Percentiles rank a stretch among this genome's conserved stretches.
phyloP scores from a whole-genome alignment of 305 asterid species.

The Fraxinus angustifolia region DNA sequence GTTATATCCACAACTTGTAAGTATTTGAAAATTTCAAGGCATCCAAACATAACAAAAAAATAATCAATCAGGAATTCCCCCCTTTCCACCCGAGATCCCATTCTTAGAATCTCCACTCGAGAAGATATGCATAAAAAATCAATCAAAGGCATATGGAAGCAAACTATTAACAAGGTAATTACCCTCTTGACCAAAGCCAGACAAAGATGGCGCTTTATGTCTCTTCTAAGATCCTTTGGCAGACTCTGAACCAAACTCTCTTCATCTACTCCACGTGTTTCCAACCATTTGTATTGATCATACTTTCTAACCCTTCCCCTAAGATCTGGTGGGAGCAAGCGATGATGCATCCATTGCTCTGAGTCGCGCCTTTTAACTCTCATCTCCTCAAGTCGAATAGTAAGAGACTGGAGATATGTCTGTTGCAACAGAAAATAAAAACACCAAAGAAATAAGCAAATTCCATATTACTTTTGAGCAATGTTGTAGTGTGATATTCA shows the following conservation, averaged over 20 bases:
- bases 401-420: slow-evolving; percentile 98
- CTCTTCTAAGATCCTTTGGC: slow-evolving; percentile 97
- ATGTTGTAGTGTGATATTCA: neutral
- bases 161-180: slow-evolving; percentile 11
- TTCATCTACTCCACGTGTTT: slow-evolving; percentile 98
- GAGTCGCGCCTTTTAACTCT: slow-evolving; percentile 99
- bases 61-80: neutral
- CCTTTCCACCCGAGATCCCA: neutral
- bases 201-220: slow-evolving; percentile 99
- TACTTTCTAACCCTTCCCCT: slow-evolving; percentile 92
- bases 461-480: neutral
- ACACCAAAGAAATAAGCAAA: slow-evolving; percentile 10
- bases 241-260: slow-evolving; percentile 82
- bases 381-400: slow-evolving; percentile 99
- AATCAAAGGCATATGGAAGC: neutral
- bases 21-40: no score
- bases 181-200: slow-evolving; percentile 98
- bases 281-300: slow-evolving; percentile 99
- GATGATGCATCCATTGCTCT: slow-evolving; percentile 99
- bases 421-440: slow-evolving; percentile 36
- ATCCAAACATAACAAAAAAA: no score
- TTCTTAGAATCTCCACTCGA: neutral
- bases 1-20: no score
- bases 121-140: neutral
- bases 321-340: slow-evolving; percentile 90